phyloP scores from a whole-genome alignment of 1,139 yeast genomes.

The Suhomyces bribrorum region DNA sequence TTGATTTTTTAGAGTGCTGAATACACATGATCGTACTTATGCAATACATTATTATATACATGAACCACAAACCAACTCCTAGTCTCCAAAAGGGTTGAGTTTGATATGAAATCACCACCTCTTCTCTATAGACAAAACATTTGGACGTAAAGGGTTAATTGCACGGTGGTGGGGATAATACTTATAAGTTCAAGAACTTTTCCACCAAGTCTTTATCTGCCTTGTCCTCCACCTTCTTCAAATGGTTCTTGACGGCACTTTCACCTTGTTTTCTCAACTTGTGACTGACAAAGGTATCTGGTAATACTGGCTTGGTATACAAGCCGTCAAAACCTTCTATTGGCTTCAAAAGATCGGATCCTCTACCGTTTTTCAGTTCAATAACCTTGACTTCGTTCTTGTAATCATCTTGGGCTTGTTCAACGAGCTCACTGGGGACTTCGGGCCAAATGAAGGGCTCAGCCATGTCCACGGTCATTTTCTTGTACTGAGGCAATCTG shows the following conservation, averaged over 20 bases:
- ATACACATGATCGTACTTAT: not conserved
- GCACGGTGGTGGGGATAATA: not conserved
- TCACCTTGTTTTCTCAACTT: slow-evolving; percentile 45
- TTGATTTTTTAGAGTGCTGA: not conserved
- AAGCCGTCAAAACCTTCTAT: slow-evolving; percentile 76
- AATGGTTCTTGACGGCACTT: slow-evolving; percentile 34
- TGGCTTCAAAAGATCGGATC: slow-evolving; percentile 72
- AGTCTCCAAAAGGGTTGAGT: too few species aligned
- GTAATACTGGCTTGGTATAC: slow-evolving; percentile 67
- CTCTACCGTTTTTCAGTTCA: slow-evolving; percentile 38
- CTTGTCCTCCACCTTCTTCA: slow-evolving; percentile 24
- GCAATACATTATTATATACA: slow-evolving; percentile 5
- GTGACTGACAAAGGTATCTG: slow-evolving; percentile 70
- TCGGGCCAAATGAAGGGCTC: slow-evolving; percentile 95
- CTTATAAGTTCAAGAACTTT: slow-evolving; percentile 23
- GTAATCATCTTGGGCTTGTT: slow-evolving; percentile 23
- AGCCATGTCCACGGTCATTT: slow-evolving; percentile 92
- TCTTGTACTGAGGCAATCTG: slow-evolving; percentile 80
- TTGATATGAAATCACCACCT: too few species aligned
- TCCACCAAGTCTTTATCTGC: slow-evolving; percentile 36
- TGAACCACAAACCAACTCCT: too few species aligned
- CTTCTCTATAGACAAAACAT: too few species aligned
- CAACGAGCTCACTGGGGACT: slow-evolving; percentile 39
- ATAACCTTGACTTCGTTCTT: slow-evolving; percentile 32
- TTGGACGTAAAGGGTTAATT: not conserved